Conservation (phyloP, 768 basidiomycete species). For the Naematelia aurantialba region DNA sequence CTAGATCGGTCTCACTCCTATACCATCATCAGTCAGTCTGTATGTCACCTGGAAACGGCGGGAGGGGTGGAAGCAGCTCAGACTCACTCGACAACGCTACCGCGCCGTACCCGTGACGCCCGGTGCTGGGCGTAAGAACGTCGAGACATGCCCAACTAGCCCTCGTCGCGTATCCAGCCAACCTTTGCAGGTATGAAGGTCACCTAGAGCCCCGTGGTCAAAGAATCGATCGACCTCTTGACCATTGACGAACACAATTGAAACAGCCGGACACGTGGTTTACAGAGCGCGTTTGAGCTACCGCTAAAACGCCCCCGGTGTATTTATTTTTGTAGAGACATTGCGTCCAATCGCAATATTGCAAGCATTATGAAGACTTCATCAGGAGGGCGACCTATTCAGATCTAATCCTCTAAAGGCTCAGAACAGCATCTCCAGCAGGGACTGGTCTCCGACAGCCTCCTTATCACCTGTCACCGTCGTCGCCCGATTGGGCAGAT, state of each 20-base stretch:
- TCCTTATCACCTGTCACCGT: not conserved
- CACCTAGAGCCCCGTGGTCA: too few species aligned
- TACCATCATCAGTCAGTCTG: not conserved
- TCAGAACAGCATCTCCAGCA: too few species aligned
- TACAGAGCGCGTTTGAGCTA: too few species aligned
- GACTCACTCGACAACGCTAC: constrained; percentile 15
- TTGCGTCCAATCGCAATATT: not conserved
- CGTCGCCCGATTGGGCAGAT: not conserved
- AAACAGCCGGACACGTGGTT: not conserved
- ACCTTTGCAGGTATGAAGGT: too few species aligned
- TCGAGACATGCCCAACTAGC: not conserved
- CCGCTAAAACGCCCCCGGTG: too few species aligned
- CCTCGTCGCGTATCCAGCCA: not conserved
- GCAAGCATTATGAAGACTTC: too few species aligned
- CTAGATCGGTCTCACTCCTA: constrained; percentile 25
- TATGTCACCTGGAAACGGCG: not conserved
- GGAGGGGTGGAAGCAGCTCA: not conserved
- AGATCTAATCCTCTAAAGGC: too few species aligned
- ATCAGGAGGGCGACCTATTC: too few species aligned
- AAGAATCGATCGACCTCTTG: constrained; percentile 1
- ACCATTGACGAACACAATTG: too few species aligned
- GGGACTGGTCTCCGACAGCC: too few species aligned
- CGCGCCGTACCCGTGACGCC: constrained; percentile 1
- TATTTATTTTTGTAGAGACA: too few species aligned
- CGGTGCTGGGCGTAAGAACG: constrained; percentile 8